Conservation (phyloP, 768 basidiomycete genomes). For the Lactifluus piperatus region DNA sequence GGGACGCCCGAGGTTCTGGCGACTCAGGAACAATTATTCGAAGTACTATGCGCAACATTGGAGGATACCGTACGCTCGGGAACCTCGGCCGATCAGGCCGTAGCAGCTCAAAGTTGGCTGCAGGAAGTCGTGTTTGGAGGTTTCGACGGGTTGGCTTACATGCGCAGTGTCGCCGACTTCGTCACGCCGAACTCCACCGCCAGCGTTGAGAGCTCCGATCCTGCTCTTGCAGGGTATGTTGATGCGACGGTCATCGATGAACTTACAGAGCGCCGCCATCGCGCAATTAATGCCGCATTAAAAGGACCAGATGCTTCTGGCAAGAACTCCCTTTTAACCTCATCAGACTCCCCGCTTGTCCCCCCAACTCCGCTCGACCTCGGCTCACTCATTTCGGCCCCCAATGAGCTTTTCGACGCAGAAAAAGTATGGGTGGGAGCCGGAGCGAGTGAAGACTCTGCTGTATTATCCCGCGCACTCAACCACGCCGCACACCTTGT, state of each 20-base stretch:
- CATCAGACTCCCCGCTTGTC: not conserved
- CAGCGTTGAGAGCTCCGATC: not conserved
- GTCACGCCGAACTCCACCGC: constrained; percentile 26
- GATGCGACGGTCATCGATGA: constrained; percentile 10
- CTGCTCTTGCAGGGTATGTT: constrained; percentile 5
- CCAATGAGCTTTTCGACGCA: constrained; percentile 34
- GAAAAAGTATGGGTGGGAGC: constrained; percentile 30
- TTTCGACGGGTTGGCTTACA: constrained; percentile 65
- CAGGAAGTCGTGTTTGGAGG: constrained; percentile 75
- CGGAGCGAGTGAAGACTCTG: constrained; percentile 31
- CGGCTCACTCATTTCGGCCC: constrained; percentile 33
- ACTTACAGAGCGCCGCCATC: constrained; percentile 16
- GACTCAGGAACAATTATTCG: constrained; percentile 27
- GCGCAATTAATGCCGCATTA: constrained; percentile 1
- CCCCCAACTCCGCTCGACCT: constrained; percentile 30
- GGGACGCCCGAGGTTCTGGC: constrained; percentile 21
- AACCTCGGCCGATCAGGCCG: constrained; percentile 25
- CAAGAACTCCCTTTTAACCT: not conserved
- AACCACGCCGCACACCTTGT: constrained; percentile 49
- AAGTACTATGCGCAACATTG: constrained; percentile 19
- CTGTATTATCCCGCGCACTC: constrained; percentile 48
- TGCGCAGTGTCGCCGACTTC: constrained; percentile 71
- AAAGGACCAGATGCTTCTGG: not conserved
- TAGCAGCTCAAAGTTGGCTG: constrained; percentile 57
- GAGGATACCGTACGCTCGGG: constrained; percentile 11